Evolutionary conservation across 805 yeast species (phyloP), one percentile per base, ranked within the genome.

Genomic region (Nakazawaea ernobii): DNA sequence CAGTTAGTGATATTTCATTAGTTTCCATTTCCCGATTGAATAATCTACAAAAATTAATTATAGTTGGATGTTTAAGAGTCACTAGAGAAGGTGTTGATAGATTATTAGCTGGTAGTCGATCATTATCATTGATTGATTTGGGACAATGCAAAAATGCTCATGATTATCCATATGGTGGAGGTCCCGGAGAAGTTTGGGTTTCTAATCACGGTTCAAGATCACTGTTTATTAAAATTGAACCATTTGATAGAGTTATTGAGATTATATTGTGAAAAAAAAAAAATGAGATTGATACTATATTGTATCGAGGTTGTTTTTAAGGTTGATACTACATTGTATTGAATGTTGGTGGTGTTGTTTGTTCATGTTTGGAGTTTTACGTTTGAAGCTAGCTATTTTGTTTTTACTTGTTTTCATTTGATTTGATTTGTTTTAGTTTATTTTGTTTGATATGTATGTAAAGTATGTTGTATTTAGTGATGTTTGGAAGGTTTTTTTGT

Each of bases 1-100:
- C 92, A 1, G 89, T 86, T 5, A 80, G 88, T 56, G 92, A 86
- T 55, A 73, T 81, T 14, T 79, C 89, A 1, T 60, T 85, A 35
- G 70, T 79, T 33, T 75, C 84, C 0, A 70, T 86, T 8, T 78
- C 86, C 2, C 77, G 80, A 52, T 64, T 84, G 51, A 65, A 71
- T 46, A 57, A 68, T 32, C 61, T 86, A 52, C 73, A 74, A 45
- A 59, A 65, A 20, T 65, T 86, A 45, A 65, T 67, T 3, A 68
- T 85, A 15, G 79, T 78, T 45, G 92, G 94, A 1, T 86, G 94
- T 63, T 73, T 84, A 9, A 69, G 91, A 52, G 91, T 84, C 8
- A 86, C 92, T 1, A 68, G 88, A 55, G 85, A 85, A 8, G 92
- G 94, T 13, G 80, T 85, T 28, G 89, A 85, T 64, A 76, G 84